Evolutionary conservation across 441 rosid species (phyloP).

Genomic region (Eruca vesicaria): DNA sequence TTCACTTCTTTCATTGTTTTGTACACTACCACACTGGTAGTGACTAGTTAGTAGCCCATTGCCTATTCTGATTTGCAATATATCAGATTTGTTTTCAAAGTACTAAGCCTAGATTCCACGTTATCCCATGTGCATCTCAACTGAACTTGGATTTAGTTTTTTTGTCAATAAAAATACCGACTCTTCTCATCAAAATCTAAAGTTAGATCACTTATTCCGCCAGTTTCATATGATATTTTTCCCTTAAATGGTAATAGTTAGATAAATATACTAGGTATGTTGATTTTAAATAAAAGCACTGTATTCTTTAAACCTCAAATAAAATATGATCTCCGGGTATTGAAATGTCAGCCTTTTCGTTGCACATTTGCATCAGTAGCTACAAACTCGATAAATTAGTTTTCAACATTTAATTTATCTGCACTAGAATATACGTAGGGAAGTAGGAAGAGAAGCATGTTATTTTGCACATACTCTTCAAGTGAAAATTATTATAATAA

Average conservation of each 20-base stretch:
- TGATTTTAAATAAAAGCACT: neutral
- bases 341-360: neutral
- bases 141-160: neutral
- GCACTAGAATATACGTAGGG: neutral
- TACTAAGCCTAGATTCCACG: constrained; percentile 19
- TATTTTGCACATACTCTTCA: constrained; percentile 18
- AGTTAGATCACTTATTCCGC: neutral
- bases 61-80: constrained; percentile 14
- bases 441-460: constrained; percentile 8
- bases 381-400: neutral
- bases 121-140: constrained; percentile 24
- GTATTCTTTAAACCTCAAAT: neutral
- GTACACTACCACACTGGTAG: constrained; percentile 13
- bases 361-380: neutral
- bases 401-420: neutral
- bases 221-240: neutral
- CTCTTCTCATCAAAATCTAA: neutral
- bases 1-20: neutral
- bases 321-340: neutral
- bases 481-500: constrained; percentile 7
- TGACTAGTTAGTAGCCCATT: constrained; percentile 15
- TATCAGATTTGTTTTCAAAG: neutral
- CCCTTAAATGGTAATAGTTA: neutral
- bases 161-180: neutral
- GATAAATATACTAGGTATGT: neutral